phyloP scores from a whole-genome alignment of 345 rosid genomes.

The Camelina neglecta region DNA sequence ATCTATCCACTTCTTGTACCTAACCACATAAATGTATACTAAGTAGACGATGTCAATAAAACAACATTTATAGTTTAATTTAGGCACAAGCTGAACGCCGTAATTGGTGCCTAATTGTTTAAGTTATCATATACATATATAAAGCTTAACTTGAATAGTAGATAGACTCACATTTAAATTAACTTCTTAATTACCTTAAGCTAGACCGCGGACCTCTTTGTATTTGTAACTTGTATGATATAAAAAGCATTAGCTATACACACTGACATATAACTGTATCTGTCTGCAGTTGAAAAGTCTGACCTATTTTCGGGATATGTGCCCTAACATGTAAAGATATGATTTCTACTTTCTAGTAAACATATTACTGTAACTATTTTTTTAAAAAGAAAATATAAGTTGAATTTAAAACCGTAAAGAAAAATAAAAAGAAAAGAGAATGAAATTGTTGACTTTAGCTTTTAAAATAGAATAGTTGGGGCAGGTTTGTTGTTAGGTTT shows the following conservation, averaged over 20 bases:
- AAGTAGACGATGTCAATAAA: background rate
- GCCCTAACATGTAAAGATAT: conserved; percentile 44
- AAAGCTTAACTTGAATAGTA: conserved; percentile 18
- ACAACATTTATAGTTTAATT: conserved; percentile 4
- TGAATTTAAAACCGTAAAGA: background rate
- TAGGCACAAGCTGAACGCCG: conserved; percentile 32
- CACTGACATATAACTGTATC: conserved; percentile 21
- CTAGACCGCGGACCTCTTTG: conserved; percentile 21
- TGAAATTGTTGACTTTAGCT: conserved; percentile 44
- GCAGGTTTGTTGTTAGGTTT: conserved; percentile 48
- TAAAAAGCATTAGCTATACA: conserved; percentile 1
- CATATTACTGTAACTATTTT: background rate
- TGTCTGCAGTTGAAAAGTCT: conserved; percentile 45
- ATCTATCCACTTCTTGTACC: conserved; percentile 12
- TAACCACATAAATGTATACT: conserved; percentile 18
- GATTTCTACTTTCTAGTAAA: conserved; percentile 8
- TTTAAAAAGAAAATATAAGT: background rate
- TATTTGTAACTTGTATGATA: background rate
- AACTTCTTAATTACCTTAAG: conserved; percentile 20
- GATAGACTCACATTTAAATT: background rate
- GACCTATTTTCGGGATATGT: conserved; percentile 39
- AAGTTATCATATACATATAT: conserved; percentile 14
- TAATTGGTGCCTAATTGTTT: conserved; percentile 39
- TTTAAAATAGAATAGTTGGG: conserved; percentile 34
- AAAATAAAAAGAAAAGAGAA: conserved; percentile 17